A percentile compares a stretch with the other conserved stretches of the same genome.
Conservation (phyloP, 1,284 basidiomycete genomes). For the Athelia psychrophila region DNA sequence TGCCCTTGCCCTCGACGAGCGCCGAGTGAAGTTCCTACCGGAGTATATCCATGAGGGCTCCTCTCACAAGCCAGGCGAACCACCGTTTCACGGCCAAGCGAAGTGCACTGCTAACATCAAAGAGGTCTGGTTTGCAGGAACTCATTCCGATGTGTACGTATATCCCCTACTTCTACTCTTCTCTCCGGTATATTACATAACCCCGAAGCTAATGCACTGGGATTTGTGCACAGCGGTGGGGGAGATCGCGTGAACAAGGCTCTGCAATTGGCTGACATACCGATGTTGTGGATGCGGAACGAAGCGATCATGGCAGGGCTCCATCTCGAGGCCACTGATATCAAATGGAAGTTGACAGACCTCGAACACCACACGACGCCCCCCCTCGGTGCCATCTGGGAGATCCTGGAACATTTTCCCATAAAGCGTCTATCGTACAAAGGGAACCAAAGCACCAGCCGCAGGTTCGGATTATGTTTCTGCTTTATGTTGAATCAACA, state of each 20-base stretch:
- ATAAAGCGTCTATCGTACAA: background rate
- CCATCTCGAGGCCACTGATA: conserved; percentile 15
- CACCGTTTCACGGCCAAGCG: background rate
- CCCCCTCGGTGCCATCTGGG: background rate
- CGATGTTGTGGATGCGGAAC: conserved; percentile 24
- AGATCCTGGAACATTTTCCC: background rate
- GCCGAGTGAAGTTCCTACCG: conserved; percentile 38
- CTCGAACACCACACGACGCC: background rate
- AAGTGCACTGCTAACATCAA: background rate
- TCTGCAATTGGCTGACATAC: conserved; percentile 19
- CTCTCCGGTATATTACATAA: background rate
- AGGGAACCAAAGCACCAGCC: background rate
- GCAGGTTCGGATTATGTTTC: background rate
- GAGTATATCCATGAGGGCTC: conserved; percentile 29
- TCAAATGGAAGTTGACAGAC: conserved; percentile 2
- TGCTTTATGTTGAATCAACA: too few relatives aligned
- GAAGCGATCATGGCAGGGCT: conserved; percentile 20
- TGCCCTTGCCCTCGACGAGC: conserved; percentile 34
- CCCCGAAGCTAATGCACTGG: background rate
- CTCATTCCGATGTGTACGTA: conserved; percentile 5
- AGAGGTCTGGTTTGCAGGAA: background rate
- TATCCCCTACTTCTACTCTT: background rate
- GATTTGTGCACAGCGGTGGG: conserved; percentile 17
- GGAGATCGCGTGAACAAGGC: conserved; percentile 11
- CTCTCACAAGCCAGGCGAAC: conserved; percentile 5